Evolutionary conservation across 306 rosid genomes (phyloP), one percentile per base, ranked within the genome.

Genomic region (cucumber (Cucumis sativus)): DNA sequence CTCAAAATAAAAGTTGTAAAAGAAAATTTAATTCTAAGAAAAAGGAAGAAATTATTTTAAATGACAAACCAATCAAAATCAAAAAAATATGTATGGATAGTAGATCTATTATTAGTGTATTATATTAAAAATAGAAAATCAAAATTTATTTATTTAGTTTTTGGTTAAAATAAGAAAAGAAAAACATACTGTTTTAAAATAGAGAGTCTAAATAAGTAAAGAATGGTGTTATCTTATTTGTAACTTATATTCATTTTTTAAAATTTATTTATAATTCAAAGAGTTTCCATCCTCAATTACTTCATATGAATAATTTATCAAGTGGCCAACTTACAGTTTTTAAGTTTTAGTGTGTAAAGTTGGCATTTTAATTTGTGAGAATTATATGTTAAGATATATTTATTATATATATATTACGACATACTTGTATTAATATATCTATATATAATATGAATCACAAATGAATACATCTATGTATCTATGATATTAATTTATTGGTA

Each of bases 51-150:
- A 30, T 30, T 30, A 4, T 33, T 33, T 33, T 2, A 4, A 33
- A 33, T 0, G 5, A 4, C 0, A 33, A 33, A 33, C 3, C 37
- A 2, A 4, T 3, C 3, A 3, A 33, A n/a, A n/a, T n/a, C n/a
- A n/a, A n/a, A n/a, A n/a, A 33, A 33, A 33, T 33, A 33, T 33
- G 3, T 33, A 33, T 0, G 3, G 5, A 33, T 33, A 33, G 0
- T 4, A 4, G 5, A 33, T 33, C 5, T 23, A 23, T 23, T 30
- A 30, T 3, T 30, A n/a, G n/a, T n/a, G 1, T 30, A 3, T 30
- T 30, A 30, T 33, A 33, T 33, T 33, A 33, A 0, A 33, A 33
- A 33, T 33, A 33, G 5, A 33, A 33, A 30, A 30, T 30, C 33
- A 30, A 23, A 23, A 23, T 23, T 23, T 23, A 23, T 23, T 23